Evolutionary conservation across 1,284 basidiomycete genomes (phyloP).

Genomic region (Moesziomyces globuligerus): DNA sequence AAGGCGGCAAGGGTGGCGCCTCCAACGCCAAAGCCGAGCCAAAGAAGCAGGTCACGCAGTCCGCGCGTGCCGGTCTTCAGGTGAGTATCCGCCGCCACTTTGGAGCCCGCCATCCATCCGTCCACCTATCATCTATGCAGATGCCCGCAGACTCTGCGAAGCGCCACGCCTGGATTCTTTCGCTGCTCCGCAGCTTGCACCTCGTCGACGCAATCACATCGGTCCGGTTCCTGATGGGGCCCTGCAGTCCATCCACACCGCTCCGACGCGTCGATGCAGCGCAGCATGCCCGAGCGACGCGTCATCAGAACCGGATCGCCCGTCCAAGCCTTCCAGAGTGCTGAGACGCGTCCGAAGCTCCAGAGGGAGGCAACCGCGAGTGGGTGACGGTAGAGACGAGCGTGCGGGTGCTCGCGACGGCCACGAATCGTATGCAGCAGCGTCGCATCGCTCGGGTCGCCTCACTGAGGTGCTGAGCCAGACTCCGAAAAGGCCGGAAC

Average conservation of each 20-base stretch:
- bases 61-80: slow-evolving; percentile 60
- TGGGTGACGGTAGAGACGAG: too few species aligned
- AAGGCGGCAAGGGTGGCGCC: slow-evolving; percentile 52
- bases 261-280: slow-evolving; percentile 6
- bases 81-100: slow-evolving; percentile 40
- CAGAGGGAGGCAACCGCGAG: neutral
- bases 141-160: neutral
- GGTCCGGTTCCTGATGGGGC: neutral
- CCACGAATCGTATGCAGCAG: too few species aligned
- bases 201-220: neutral
- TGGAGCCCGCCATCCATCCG: slow-evolving; percentile 5
- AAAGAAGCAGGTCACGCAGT: slow-evolving; percentile 56
- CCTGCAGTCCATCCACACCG: slow-evolving; percentile 11
- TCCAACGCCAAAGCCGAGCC: slow-evolving; percentile 48
- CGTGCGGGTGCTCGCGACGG: too few species aligned
- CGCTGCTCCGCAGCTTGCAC: neutral
- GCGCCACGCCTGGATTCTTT: neutral
- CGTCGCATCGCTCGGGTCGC: too few species aligned
- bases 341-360: slow-evolving; percentile 6
- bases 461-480: too few species aligned
- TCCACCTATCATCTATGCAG: neutral
- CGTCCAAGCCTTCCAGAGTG: neutral
- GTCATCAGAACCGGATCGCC: neutral
- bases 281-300: neutral
- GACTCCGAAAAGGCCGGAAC: neutral